A percentile compares a stretch with the other conserved stretches of the same genome.
phyloP scores from a whole-genome alignment of 768 basidiomycete species.

The Panellus pusillus region DNA sequence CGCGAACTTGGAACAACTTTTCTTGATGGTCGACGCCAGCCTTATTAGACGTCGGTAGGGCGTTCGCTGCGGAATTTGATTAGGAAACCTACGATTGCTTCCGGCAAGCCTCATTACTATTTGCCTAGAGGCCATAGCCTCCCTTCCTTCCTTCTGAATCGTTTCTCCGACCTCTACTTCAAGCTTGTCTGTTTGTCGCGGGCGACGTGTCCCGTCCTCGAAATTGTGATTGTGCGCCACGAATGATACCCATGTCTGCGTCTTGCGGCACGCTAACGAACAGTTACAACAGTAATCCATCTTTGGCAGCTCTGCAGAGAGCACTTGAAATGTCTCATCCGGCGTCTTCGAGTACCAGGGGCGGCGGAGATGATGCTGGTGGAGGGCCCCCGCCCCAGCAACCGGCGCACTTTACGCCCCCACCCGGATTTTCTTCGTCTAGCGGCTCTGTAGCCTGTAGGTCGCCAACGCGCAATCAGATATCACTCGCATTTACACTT shows the following conservation, averaged over 20 bases:
- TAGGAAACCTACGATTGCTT: no score
- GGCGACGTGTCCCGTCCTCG: constrained; percentile 5
- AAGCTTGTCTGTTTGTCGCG: constrained; percentile 11
- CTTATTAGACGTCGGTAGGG: no score
- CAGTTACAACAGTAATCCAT: neutral
- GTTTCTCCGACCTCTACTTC: neutral
- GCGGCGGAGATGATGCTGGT: neutral
- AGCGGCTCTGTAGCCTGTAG: neutral
- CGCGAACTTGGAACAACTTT: no score
- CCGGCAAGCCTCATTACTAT: neutral
- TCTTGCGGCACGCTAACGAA: neutral
- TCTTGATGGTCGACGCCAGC: no score
- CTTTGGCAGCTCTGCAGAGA: constrained; percentile 8
- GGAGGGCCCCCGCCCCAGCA: neutral
- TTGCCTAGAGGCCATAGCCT: neutral
- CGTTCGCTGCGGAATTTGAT: no score
- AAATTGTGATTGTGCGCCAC: constrained; percentile 2
- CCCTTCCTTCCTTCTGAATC: neutral
- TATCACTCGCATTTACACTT: neutral
- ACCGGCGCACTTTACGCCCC: neutral
- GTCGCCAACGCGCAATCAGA: neutral
- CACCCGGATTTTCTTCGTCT: neutral
- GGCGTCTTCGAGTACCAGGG: neutral
- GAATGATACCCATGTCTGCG: neutral
- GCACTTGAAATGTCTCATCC: constrained; percentile 11